phyloP scores from a whole-genome alignment of 805 yeast species.

The Myxozyma mucilagina region DNA sequence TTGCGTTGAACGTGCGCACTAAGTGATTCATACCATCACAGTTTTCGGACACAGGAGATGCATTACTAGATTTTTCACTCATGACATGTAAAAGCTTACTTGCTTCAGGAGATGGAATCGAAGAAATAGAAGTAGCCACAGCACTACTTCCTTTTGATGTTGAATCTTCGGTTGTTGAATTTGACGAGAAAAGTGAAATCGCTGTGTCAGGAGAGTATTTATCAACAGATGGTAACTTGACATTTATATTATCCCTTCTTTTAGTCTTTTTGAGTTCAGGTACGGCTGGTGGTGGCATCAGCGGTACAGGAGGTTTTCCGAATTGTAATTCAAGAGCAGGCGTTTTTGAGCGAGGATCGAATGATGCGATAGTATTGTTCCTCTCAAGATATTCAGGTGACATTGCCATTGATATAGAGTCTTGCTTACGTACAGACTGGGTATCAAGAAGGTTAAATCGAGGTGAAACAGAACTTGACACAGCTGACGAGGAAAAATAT shows the following conservation, averaged over 20 bases:
- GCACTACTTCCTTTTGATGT: neutral
- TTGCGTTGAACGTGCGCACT: neutral
- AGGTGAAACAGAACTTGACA: neutral
- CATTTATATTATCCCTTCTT: neutral
- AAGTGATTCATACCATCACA: constrained; percentile 1
- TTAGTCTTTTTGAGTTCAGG: neutral
- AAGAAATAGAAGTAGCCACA: constrained; percentile 1
- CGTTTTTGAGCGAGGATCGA: neutral
- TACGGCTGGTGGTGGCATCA: neutral
- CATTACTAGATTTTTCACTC: neutral
- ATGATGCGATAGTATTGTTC: no score
- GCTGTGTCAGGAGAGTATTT: neutral
- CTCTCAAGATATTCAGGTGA: no score
- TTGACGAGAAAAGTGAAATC: neutral
- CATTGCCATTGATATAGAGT: no score
- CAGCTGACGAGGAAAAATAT: neutral
- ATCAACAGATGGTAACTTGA: neutral
- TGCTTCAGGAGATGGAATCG: neutral
- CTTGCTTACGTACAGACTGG: neutral
- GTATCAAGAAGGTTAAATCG: neutral
- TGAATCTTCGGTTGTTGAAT: neutral
- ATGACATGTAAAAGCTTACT: neutral
- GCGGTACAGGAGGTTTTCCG: neutral
- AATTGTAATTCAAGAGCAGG: neutral
- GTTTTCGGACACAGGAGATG: neutral